phyloP scores from a whole-genome alignment of 2,329 filamentous ascomycete genomes.

The Botryotinia convoluta region DNA sequence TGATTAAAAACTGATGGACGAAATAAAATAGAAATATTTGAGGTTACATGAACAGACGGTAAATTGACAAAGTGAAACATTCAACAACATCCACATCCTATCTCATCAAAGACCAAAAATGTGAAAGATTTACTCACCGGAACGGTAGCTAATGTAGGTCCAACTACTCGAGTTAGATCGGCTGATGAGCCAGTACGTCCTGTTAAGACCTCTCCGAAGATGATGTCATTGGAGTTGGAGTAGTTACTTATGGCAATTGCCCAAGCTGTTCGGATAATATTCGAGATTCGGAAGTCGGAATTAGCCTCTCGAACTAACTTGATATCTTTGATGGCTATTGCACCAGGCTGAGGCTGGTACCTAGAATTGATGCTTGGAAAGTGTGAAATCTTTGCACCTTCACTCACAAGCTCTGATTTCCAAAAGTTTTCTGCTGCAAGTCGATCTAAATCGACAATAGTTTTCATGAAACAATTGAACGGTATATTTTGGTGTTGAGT shows the following conservation, averaged over 20 bases:
- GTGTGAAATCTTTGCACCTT: constrained; percentile 42
- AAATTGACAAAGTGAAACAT: background rate
- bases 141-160: constrained; percentile 44
- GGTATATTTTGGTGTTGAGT: constrained; percentile 26
- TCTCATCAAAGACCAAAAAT: background rate
- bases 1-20: background rate
- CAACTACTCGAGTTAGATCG: constrained; percentile 44
- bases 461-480: constrained; percentile 45
- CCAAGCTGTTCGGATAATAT: constrained; percentile 39
- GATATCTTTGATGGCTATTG: background rate
- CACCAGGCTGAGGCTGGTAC: background rate
- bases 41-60: background rate
- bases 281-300: constrained; percentile 25
- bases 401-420: constrained; percentile 45
- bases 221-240: constrained; percentile 41
- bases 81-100: background rate
- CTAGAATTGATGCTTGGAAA: constrained; percentile 42
- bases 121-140: constrained; percentile 42
- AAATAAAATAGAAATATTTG: background rate
- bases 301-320: background rate
- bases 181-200: constrained; percentile 42
- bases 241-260: constrained; percentile 43
- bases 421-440: constrained; percentile 46
- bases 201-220: constrained; percentile 46
- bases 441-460: constrained; percentile 44